Base-by-base conservation (phyloP, 2,329 filamentous ascomycete species). In the Beauveria sp. region DNA sequence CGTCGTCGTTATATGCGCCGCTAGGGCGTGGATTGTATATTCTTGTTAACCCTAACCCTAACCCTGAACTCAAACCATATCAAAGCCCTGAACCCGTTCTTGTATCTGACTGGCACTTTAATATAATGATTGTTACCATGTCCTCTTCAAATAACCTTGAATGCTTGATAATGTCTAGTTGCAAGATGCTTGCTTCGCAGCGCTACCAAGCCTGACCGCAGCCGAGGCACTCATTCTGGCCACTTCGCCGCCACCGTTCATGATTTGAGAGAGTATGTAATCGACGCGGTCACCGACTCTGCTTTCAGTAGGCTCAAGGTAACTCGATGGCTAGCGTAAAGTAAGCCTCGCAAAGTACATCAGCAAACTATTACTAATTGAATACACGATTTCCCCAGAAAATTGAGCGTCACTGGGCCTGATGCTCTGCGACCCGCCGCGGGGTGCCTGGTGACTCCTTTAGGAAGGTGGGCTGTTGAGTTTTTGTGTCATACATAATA, bases 301-400 rank as follows among this genome's bases (percentile, higher is more conserved):
- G 4, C 43, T 55, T 44, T 30, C 8, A 18, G 20, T 40, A 10
- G 54, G 26, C 41, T 30, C 37, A n/a, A 56, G 43, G 22, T 57
- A 48, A 40, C 24, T 47, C 5, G 26, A 37, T n/a, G 8, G n/a
- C 20, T 37, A 48, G 43, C 20, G 20, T 24, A 24, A 48, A 5
- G 9, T 57, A n/a, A 47, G 41, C 43, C 10, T 58, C 55, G 22
- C 34, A 14, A 24, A 43, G 41, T 58, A 18, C 24, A 44, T 43
- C 16, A 41, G 22, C 55, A 51, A 58, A 58, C 55, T 28, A 58
- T 58, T 58, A 51, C 16, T 51, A 58, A 41, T 30, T 16, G 30
- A 51, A 40, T 30, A 20, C 8, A 43, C 55, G 8, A 16, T 28
- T 18, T 22, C 20, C 18, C 22, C 10, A 6, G 30, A 20, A 8